Conservation (phyloP, 495 filamentous ascomycete species). For the Wilcoxina mikolae region DNA sequence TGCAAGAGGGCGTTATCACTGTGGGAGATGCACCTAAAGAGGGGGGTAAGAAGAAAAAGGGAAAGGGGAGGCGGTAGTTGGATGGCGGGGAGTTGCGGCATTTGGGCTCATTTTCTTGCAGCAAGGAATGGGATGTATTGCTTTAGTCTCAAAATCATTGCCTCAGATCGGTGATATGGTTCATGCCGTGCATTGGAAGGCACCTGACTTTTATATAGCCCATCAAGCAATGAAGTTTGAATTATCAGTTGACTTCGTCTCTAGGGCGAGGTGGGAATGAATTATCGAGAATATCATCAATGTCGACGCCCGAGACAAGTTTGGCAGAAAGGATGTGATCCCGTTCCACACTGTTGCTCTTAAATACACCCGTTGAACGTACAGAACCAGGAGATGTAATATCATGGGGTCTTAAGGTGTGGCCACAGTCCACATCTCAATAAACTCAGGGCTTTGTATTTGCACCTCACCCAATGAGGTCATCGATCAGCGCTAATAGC, state of each 20-base stretch:
- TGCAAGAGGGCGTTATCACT: constrained; percentile 37
- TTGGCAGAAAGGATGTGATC: neutral
- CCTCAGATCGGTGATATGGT: neutral
- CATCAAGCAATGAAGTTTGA: neutral
- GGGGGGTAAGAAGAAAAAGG: constrained; percentile 20
- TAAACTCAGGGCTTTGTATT: neutral
- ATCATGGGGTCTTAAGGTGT: no score
- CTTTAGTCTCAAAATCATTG: neutral
- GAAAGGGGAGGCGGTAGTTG: constrained; percentile 17
- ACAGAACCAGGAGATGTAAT: no score
- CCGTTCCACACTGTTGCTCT: neutral
- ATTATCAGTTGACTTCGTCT: neutral
- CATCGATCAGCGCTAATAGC: neutral
- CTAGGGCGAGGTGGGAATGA: no score
- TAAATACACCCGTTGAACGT: neutral
- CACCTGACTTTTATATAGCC: neutral
- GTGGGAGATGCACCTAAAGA: constrained; percentile 20
- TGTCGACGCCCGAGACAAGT: no score
- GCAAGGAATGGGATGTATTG: neutral
- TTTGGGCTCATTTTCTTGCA: neutral
- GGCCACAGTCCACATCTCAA: no score
- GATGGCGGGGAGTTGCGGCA: neutral
- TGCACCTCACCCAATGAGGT: neutral
- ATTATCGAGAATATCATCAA: no score
- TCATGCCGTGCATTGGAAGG: neutral